These are phyloP conservation scores for Mucor piriformis DNA, from an alignment of 371 early-diverging fungal species.

Conservation along the genomic window DNA sequence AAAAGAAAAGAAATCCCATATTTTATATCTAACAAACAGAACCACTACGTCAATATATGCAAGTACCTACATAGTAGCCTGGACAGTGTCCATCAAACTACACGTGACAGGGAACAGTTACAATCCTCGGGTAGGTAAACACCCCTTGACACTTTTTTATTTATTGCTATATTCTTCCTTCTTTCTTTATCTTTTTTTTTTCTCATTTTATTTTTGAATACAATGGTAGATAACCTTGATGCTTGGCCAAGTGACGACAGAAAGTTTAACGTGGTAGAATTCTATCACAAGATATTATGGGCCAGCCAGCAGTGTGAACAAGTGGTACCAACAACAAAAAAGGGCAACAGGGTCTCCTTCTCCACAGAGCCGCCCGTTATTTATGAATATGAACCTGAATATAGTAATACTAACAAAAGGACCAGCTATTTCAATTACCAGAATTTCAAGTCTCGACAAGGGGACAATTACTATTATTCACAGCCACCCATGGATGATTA, in stretches of 20 bases:
- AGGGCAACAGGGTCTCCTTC: constrained; percentile 15
- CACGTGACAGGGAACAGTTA: not conserved
- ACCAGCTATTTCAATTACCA: not conserved
- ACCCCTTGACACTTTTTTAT: not conserved
- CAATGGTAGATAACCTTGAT: not conserved
- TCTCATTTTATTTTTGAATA: not conserved
- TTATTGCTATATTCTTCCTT: not conserved
- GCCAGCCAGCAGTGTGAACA: constrained; percentile 13
- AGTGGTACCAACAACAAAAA: not conserved
- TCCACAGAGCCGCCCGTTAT: constrained; percentile 16
- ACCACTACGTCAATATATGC: not conserved
- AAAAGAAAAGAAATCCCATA: not conserved
- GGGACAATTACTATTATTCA: too few species aligned
- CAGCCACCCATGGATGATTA: not conserved
- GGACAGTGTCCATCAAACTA: too few species aligned
- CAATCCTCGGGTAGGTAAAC: not conserved
- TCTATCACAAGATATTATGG: constrained; percentile 22
- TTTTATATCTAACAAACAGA: not conserved
- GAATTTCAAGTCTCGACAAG: not conserved
- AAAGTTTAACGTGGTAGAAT: constrained; percentile 15
- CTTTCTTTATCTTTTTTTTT: not conserved
- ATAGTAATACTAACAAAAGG: not conserved
- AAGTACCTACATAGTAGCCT: not conserved
- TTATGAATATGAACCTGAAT: constrained; percentile 24
- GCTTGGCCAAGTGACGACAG: constrained; percentile 1